phyloP scores from a whole-genome alignment of 1,284 basidiomycete genomes.

The Cronartium quercuum region DNA sequence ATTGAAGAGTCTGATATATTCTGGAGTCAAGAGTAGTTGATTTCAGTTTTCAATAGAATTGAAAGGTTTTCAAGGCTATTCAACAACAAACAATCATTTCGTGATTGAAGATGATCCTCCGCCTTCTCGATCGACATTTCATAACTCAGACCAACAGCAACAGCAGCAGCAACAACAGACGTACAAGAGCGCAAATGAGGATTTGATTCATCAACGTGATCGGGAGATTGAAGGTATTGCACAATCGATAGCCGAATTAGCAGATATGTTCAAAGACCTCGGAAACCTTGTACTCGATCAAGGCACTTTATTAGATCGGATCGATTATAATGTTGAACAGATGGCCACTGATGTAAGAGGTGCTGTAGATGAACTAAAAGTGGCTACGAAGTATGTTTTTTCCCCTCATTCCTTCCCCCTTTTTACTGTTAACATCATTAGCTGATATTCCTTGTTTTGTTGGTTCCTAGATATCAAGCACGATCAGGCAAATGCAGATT shows the following conservation, averaged over 20 bases:
- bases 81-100: slow-evolving; percentile 18
- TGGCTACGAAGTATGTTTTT: slow-evolving; percentile 62
- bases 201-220: slow-evolving; percentile 49
- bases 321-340: slow-evolving; percentile 96
- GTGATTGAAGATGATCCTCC: slow-evolving; percentile 37
- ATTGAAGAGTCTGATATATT: no score
- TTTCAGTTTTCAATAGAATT: slow-evolving; percentile 42
- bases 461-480: slow-evolving; percentile 68
- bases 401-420: neutral
- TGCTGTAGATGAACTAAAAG: slow-evolving; percentile 74
- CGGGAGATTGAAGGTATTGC: slow-evolving; percentile 85
- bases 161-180: slow-evolving; percentile 37
- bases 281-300: slow-evolving; percentile 92
- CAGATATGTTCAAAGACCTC: slow-evolving; percentile 93
- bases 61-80: slow-evolving; percentile 39
- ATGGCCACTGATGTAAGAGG: slow-evolving; percentile 73
- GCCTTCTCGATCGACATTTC: slow-evolving; percentile 45
- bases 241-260: slow-evolving; percentile 79
- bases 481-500: slow-evolving; percentile 84
- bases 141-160: slow-evolving; percentile 40
- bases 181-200: slow-evolving; percentile 27
- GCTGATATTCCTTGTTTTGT: neutral
- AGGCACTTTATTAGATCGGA: slow-evolving; percentile 87
- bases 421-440: neutral
- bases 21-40: neutral